phyloP scores from a whole-genome alignment of 768 basidiomycete genomes.

The Lentinula boryana region DNA sequence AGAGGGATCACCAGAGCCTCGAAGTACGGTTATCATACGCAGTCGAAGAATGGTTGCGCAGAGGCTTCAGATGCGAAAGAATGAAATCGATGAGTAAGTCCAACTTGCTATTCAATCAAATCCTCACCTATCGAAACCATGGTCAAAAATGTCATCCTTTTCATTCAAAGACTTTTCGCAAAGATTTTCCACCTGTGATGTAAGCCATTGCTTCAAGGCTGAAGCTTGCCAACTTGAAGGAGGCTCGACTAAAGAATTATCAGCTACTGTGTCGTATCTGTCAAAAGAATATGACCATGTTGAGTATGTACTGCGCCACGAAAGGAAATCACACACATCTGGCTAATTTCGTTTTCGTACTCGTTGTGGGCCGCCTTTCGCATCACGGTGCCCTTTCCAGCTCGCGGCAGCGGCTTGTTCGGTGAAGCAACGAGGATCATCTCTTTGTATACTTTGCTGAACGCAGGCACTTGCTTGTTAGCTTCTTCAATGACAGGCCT shows the following conservation, averaged over 20 bases:
- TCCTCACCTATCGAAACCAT: constrained; percentile 20
- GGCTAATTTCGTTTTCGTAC: constrained; percentile 36
- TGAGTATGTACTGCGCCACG: too few relatives aligned
- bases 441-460: constrained; percentile 42
- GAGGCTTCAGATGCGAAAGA: constrained; percentile 10
- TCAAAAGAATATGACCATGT: neutral
- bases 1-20: constrained; percentile 10
- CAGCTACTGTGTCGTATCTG: constrained; percentile 22
- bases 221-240: constrained; percentile 9
- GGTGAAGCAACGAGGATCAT: constrained; percentile 40
- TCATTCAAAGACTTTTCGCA: constrained; percentile 15
- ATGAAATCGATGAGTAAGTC: constrained; percentile 9
- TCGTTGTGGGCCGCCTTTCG: constrained; percentile 29
- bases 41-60: constrained; percentile 22
- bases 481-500: constrained; percentile 37
- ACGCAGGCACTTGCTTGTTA: constrained; percentile 30
- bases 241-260: constrained; percentile 15
- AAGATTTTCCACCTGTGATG: constrained; percentile 17
- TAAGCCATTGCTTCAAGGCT: constrained; percentile 14
- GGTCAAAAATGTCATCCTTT: constrained; percentile 19
- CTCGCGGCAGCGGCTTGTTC: constrained; percentile 35
- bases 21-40: constrained; percentile 30
- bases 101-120: neutral
- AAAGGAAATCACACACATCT: constrained; percentile 19
- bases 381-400: constrained; percentile 40